Evolutionary conservation across 768 basidiomycete genomes (phyloP), one percentile per base, ranked within the genome.

Genomic region (Leccinellum luteum): DNA sequence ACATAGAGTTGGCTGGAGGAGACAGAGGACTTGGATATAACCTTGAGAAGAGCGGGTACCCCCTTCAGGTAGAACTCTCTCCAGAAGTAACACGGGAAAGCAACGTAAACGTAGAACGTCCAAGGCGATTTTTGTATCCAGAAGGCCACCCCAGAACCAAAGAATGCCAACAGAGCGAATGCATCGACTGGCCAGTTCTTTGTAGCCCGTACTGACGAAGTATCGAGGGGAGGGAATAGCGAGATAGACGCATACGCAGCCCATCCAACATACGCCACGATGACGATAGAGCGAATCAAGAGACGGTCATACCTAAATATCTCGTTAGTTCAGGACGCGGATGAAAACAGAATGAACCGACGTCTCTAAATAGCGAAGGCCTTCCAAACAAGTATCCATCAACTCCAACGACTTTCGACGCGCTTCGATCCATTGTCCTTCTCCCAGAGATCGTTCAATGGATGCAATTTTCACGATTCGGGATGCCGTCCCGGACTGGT

Each of bases 51-150:
- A 30, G 56, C 48, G 4, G 69, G 65, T 27, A 51, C 23, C n/a
- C 70, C 73, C 35, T 51, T 60, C n/a, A 64, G n/a, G 35, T 7
- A 64, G 38, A 85, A 83, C 53, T 80, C 82, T 31, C 77, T 76
- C 89, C 89, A 91, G 69, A 93, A 93, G 72, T 84, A 92, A 31
- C 81, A 79, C 0, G 92, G 90, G 60, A 92, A 92, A 4, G 79
- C 67, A 34, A 85, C 78, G 65, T 94, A 94, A 43, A 90, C 56
- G 66, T 88, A 92, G 64, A 90, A 89, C 4, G 84, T 84, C 80
- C 78, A 82, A 0, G 90, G 87, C 0, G 85, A 83, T 23, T 69
- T 74, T 65, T 92, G 89, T n/a, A 85, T 44, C 38, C 75, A 76
- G 66, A 92, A 90, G 12, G 80, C 64, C 0, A 52, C 56, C 75